Conservation (phyloP, 2,329 filamentous ascomycete species). For the Colletotrichum sublineola region DNA sequence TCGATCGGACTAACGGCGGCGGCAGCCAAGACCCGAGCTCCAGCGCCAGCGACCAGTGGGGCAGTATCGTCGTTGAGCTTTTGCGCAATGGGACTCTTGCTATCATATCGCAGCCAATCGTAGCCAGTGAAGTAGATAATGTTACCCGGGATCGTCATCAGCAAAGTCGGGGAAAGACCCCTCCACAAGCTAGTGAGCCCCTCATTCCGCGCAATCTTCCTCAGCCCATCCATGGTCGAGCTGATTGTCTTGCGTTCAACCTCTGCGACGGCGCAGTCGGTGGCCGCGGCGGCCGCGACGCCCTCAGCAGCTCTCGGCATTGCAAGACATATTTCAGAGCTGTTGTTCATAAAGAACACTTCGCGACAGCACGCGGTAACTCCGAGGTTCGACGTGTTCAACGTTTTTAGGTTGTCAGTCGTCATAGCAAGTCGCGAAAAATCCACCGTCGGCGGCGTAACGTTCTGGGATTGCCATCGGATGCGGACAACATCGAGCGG, state of each 20-base stretch:
- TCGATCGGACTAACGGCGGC: slow-evolving; percentile 90
- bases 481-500: slow-evolving; percentile 97
- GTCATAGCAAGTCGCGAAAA: slow-evolving; percentile 69
- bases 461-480: slow-evolving; percentile 87
- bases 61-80: slow-evolving; percentile 77
- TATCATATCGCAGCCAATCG: slow-evolving; percentile 88
- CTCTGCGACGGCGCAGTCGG: slow-evolving; percentile 89
- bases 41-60: slow-evolving; percentile 83
- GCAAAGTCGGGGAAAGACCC: slow-evolving; percentile 90
- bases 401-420: slow-evolving; percentile 72
- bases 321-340: slow-evolving; percentile 84
- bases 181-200: slow-evolving; percentile 90
- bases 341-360: slow-evolving; percentile 95
- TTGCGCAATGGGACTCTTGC: slow-evolving; percentile 77
- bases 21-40: slow-evolving; percentile 84
- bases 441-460: slow-evolving; percentile 63
- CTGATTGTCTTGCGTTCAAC: slow-evolving; percentile 86
- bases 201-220: slow-evolving; percentile 96
- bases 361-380: slow-evolving; percentile 96
- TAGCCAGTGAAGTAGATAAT: slow-evolving; percentile 99
- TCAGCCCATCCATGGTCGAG: slow-evolving; percentile 90
- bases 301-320: slow-evolving; percentile 67
- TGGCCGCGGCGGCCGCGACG: slow-evolving; percentile 61
- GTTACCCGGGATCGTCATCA: slow-evolving; percentile 95
- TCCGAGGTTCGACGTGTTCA: slow-evolving; percentile 84